Evolutionary conservation across 768 basidiomycete genomes (phyloP), one percentile per base, ranked within the genome.

Genomic region (Tephrocybe sp.): DNA sequence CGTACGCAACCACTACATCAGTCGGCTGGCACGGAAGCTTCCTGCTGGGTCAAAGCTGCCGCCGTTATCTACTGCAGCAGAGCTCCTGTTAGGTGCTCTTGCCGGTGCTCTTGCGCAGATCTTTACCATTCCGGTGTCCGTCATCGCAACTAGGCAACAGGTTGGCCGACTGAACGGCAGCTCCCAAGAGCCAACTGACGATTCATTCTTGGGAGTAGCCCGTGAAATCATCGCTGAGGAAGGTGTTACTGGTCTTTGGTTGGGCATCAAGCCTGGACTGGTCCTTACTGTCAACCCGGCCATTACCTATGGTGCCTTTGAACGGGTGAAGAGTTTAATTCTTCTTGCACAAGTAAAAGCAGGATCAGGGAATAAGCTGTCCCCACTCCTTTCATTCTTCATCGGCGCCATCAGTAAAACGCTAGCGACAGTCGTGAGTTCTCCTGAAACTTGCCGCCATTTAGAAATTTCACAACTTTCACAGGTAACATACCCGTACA

Each of bases 211-310:
- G 18, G 78, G 75, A 25, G 88, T 97, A 8, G 92, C 86, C 7
- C 77, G 78, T 11, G 90, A 95, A 66, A 97, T 99, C 63, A 74
- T 98, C 34, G 80, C 83, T 1, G 92, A 96, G 68, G 92, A 96
- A 54, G 93, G 93, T 48, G 73, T 93, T 2, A 77, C 82, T 0
- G 95, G 92, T 8, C 73, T 98, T 2, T 99, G 97, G 97, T 77
- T 93, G 5, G 97, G 97, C 6, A 73, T 98, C 54, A 90, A 87
- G 65, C 95, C 97, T 1, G 85, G 91, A 34, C 71, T 99, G 58
- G 93, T 98, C n/a, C 79, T 99, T 28, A 98, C 96, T 28, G 85
- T 94, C 47, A 98, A 98, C 68, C 96, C 97, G 4, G 93, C 96
- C 20, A 98, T 99, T 67, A 99, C 96, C 1, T 98, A 96, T 63